Evolutionary conservation across 2,329 filamentous ascomycete genomes (phyloP), one percentile per base, ranked within the genome.

Genomic region (Penicillium sp.): DNA sequence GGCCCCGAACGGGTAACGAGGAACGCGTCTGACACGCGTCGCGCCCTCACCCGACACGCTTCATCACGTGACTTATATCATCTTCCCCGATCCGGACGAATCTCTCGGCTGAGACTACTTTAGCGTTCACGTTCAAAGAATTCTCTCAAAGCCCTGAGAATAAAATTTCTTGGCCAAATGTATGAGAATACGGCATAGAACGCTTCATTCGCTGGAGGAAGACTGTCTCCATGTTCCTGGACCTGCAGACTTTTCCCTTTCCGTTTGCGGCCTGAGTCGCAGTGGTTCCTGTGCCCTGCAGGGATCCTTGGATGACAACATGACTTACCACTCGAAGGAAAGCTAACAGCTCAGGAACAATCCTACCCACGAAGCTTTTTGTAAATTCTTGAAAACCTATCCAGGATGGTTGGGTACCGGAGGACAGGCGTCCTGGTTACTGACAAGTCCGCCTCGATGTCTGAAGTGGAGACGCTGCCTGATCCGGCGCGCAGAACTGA

Each of bases 1-100:
- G 49, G 37, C 11, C 72, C 67, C 67, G 69, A 61, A 58, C 59
- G 55, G 58, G 57, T 62, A 71, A 61, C 65, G 68, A 64, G 63
- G 59, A 64, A 70, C 72, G 68, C 70, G 71, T 59, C 52, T 25
- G 11, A 22, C 19, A 55, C 63, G 64, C 65, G 64, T 65, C 64
- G 61, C 66, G 59, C 65, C 70, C 70, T 70, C 65, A 55, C 68
- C 70, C 68, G 70, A 52, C 0, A 16, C 22, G 1, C 22, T 16
- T 8, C 7, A 16, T 63, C 66, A 64, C 55, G 62, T 69, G 61
- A 6, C 25, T 0, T 5, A 14, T 8, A 37, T 52, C 53, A 65
- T 64, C 33, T 65, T 60, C 19, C 58, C 65, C 57, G 43, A 68
- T 64, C 38, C 59, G 62, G 60, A 62, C 42, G 33, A 26, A 40